Evolutionary conservation across 805 yeast genomes (phyloP), one percentile per base, ranked within the genome.

Genomic region (Kluyveromyces wickerhamii): DNA sequence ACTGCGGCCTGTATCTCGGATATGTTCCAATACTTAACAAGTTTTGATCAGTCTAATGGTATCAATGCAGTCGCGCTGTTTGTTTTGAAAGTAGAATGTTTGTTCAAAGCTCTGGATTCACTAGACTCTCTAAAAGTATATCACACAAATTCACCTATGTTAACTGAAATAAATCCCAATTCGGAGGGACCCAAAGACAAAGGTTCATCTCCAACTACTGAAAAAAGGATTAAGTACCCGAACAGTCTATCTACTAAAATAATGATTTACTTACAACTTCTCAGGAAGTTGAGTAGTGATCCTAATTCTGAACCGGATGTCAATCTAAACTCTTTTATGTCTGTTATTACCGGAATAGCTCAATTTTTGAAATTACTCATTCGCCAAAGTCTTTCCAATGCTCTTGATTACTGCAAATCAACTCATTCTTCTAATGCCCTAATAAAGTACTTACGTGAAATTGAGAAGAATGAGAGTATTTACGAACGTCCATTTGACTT

Each of bases 1-100:
- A 72, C 95, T 2, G 97, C 97, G 0, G 71, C 85, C 0, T 78
- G 86, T 52, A 86, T 92, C 12, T 82, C 95, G 2, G 89, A 84
- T 45, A 88, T 92, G 96, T 71, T 92, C 30, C 82, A 86, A 42
- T 71, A 70, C 43, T 87, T 95, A 3, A 79, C 94, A 20, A 72
- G 75, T 9, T 82, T 81, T 24, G 77, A 80, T 44, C 83, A 78
- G 45, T 47, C 60, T 9, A 70, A 70, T 25, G 95, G 96, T 1
- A 64, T 85, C 17, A 51, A 65, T 8, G 73, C 85, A 0, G 72
- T 96, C 0, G 85, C 87, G 0, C 66, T 71, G 40, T 69, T 92
- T 30, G 79, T 89, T 1, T 56, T 79, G 27, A 79, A 77, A 51
- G 69, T 87, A 5, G 89, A 83, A 47, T 71, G 85, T 3, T 62